These are phyloP conservation scores for Colletotrichum gloeosporioides DNA, from an alignment of 2,329 filamentous ascomycete genomes.

Conservation along the genomic window DNA sequence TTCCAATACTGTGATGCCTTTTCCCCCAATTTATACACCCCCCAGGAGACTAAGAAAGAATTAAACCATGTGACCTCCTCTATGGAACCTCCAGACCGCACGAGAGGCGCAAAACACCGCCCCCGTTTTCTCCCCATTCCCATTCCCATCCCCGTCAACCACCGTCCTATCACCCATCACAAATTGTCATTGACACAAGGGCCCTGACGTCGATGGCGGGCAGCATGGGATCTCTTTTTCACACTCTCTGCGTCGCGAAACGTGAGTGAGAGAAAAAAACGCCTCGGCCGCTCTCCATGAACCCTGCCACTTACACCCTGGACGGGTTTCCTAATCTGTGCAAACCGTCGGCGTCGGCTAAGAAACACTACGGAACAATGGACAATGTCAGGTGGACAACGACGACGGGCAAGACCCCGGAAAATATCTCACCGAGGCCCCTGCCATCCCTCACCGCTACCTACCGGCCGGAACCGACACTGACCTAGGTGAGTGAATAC, in stretches of 20 bases:
- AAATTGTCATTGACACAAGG: not conserved
- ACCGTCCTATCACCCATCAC: not conserved
- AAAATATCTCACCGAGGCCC: conserved; percentile 4
- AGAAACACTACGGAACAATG: not conserved
- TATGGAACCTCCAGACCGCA: not conserved
- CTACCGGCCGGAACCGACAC: not conserved
- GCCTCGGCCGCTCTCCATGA: not conserved
- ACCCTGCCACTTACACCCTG: not conserved
- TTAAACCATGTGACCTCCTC: not conserved
- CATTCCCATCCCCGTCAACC: not conserved
- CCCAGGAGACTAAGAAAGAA: not conserved
- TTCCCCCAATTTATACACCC: not conserved
- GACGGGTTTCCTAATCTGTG: conserved; percentile 1
- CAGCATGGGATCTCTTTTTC: not conserved
- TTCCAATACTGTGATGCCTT: conserved; percentile 4
- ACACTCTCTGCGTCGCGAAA: not conserved
- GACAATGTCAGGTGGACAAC: not conserved
- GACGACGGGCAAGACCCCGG: not conserved
- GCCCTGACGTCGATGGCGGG: not conserved
- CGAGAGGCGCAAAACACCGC: not conserved
- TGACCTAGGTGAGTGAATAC: not conserved
- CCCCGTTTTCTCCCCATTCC: not conserved
- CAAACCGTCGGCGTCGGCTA: not conserved
- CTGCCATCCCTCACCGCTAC: not conserved
- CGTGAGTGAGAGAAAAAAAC: not conserved